These are phyloP conservation scores for Fusarium nurragi DNA, from an alignment of 2,329 filamentous ascomycete genomes.

Conservation along the genomic window DNA sequence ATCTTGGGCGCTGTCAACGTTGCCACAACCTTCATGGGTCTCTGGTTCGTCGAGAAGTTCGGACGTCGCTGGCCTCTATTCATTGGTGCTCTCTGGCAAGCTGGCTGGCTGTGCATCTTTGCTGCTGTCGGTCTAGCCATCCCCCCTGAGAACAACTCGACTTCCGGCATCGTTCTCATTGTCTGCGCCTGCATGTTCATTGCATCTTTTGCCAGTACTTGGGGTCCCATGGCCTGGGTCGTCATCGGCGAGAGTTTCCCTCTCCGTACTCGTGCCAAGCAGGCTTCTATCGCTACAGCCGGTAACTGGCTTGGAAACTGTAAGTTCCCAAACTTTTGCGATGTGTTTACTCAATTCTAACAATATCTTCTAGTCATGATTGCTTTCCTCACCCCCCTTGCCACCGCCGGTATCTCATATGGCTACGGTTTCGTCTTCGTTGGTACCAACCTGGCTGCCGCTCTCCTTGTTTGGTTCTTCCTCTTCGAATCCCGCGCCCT, in stretches of 20 bases:
- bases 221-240: conserved; percentile 76
- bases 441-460: conserved; percentile 67
- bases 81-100: conserved; percentile 73
- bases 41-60: conserved; percentile 74
- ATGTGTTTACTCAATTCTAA: conserved; percentile 7
- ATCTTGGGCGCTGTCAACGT: conserved; percentile 76
- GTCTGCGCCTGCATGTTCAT: conserved; percentile 80
- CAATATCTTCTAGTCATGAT: conserved; percentile 59
- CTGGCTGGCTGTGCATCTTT: conserved; percentile 71
- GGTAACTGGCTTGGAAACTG: conserved; percentile 70
- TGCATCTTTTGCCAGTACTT: conserved; percentile 73
- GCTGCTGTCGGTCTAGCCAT: conserved; percentile 63
- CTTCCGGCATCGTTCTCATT: conserved; percentile 73
- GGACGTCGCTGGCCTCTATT: conserved; percentile 76
- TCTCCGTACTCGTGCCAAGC: conserved; percentile 63
- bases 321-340: conserved; percentile 28
- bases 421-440: conserved; percentile 73
- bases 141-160: conserved; percentile 54
- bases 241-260: conserved; percentile 74
- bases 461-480: conserved; percentile 73
- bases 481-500: conserved; percentile 72
- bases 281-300: conserved; percentile 63
- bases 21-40: conserved; percentile 70
- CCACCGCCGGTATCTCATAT: conserved; percentile 68
- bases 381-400: conserved; percentile 74